Conservation (phyloP, 345 rosid genomes). For the Eucalyptus sp. region DNA sequence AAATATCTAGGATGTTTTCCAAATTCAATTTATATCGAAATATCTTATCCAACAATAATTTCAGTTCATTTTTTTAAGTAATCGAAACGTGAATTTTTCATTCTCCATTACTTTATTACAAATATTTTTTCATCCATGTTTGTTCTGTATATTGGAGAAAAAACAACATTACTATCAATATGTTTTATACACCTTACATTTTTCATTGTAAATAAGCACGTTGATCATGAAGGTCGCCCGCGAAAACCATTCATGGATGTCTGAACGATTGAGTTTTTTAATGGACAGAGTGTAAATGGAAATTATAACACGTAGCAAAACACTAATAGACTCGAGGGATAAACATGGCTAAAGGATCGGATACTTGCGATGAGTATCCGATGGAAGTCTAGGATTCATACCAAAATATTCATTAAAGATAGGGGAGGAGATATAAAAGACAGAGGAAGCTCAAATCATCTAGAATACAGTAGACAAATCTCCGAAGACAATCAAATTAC, state of each 20-base stretch:
- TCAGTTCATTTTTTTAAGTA: background rate
- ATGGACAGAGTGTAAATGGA: background rate
- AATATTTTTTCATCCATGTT: no score
- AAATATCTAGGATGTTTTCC: background rate
- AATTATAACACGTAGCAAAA: background rate
- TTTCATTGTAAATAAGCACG: background rate
- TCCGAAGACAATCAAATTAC: background rate
- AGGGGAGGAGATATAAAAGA: background rate
- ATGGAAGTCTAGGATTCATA: background rate
- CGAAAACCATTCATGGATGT: background rate
- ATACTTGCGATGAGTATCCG: accelerated
- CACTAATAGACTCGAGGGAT: background rate
- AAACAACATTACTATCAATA: background rate
- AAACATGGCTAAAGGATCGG: background rate
- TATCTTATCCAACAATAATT: background rate
- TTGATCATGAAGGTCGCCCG: background rate
- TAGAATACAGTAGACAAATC: background rate
- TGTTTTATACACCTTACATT: no score
- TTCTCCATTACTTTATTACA: accelerated
- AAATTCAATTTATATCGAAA: background rate
- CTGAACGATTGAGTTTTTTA: background rate
- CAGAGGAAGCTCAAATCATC: background rate
- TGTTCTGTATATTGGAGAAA: no score
- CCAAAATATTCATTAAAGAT: no score
- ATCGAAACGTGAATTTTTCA: accelerated